Evolutionary conservation across 352 stramenopile genomes (phyloP), one percentile per base, ranked within the genome.

Genomic region (Thalassiosira pacifica): DNA sequence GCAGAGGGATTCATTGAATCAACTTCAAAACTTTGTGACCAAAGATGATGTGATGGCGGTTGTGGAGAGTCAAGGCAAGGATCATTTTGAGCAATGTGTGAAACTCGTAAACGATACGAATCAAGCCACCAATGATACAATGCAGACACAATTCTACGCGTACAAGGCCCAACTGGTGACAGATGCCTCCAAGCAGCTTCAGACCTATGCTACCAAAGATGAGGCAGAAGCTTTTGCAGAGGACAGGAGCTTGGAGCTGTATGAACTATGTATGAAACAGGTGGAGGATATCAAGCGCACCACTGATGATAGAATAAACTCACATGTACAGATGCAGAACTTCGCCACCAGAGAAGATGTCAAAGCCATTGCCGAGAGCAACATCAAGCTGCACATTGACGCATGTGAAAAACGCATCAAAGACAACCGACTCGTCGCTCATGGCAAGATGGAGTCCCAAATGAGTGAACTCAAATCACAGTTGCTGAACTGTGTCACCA

Each of bases 401-500:
- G 22, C 22, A 16, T 27, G 52, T 27, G 19, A 60, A 16, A 60
- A 60, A 22, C 52, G 5, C 52, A 60, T 60, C 8, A 60, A 60
- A 60, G 52, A 60, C 22, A 60, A 27, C 5, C 5, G 19, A 16
- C 52, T 60, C 16, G 52, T 60, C 52, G 19, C 5, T 5, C 3
- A 27, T 60, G 52, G 19, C 22, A 60, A 27, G 52, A 22, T 60
- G 19, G 16, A 60, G 8, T 60, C 52, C 18, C 5, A 67, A 34
- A 67, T 67, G 6, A 29, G 19, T 24, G 27, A 13, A 42, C 42
- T 40, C 22, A 40, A 67, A 24, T 40, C 31, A n/a, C 59, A 22
- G 59, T n/a, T 42, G 27, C 34, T 11, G 27, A 64, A 69, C 26
- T 78, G 22, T 57, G 19, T 78, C 24, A 69, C 70, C 31, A 69